Evolutionary conservation across 768 basidiomycete species (phyloP), one percentile per base, ranked within the genome.

Genomic region (Phanerochaete sordida): DNA sequence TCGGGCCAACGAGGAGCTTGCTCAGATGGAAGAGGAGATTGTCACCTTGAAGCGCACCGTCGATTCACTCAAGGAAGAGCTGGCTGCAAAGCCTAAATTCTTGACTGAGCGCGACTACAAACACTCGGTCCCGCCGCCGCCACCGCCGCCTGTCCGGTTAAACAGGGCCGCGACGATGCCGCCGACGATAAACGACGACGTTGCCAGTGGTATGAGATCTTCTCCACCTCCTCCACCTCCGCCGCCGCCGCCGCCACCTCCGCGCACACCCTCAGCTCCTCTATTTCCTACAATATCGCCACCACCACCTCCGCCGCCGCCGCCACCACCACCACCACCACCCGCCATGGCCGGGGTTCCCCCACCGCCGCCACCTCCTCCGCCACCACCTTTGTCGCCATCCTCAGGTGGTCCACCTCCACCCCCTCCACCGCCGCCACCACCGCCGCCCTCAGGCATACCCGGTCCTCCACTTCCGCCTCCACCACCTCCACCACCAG

Each of bases 91-190:
- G 62, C 83, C 84, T 3, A 73, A 73, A 59, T 73, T 68, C 60
- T 79, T 78, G 66, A 84, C 81, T 1, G 90, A 91, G 71, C 83
- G 84, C 66, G 86, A 86, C 64, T 91, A 86, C 74, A 91, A 93
- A 69, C 76, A 77, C 1, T 81, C 81, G 52, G 83, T 84, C 33
- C 73, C 85, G 0, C 87, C 88, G 8, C 87, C 85, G 0, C 88
- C 86, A 0, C 83, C 85, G 0, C 85, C 86, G 16, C 75, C 80
- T 27, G 72, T 77, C 9, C 62, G 56, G 39, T 8, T 27, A 47
- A n/a, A 30, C 57, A 35, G 55, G 21, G 13, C 55, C 2, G 30
- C 58, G 27, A 48, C 60, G 4, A 49, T 57, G n/a, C 63, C 46
- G 30, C 48, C 33, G 30, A 5, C 33, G 12, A 11, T 11, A 7